Evolutionary conservation across 371 early-diverging fungal genomes (phyloP).

Genomic region (Syncephalis plumigaleata): DNA sequence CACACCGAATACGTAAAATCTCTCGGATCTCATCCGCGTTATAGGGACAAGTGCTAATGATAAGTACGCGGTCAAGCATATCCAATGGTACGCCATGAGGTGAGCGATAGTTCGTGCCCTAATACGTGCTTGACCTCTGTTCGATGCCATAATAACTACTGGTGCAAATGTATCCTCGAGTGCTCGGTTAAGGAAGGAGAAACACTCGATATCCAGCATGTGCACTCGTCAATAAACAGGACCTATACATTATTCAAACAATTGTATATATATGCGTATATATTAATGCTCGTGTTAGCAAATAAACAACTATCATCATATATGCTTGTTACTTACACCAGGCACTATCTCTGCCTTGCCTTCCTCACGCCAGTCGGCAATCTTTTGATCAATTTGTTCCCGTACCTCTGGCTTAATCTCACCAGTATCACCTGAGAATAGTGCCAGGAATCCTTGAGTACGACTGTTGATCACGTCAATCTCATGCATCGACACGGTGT

Average conservation of each 20-base stretch:
- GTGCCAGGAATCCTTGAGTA: conserved; percentile 90
- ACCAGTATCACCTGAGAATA: conserved; percentile 94
- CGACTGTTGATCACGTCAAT: conserved; percentile 99
- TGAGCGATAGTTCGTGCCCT: conserved; percentile 84
- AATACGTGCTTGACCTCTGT: conserved; percentile 85
- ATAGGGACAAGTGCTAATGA: conserved; percentile 82
- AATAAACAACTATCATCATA: too few species aligned
- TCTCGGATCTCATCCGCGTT: conserved; percentile 70
- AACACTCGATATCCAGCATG: conserved; percentile 98
- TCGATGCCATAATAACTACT: conserved; percentile 96
- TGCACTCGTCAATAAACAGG: conserved; percentile 97
- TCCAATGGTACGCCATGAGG: conserved; percentile 97
- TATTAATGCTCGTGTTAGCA: neutral
- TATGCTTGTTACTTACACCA: conserved; percentile 43
- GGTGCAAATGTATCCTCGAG: conserved; percentile 92
- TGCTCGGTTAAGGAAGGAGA: conserved; percentile 94
- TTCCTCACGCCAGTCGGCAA: conserved; percentile 97
- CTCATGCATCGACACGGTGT: conserved; percentile 96
- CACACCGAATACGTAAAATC: conserved; percentile 69
- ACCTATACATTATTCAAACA: too few species aligned
- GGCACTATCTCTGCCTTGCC: conserved; percentile 97
- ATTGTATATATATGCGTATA: conserved; percentile 8
- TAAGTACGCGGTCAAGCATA: conserved; percentile 85
- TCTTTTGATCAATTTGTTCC: conserved; percentile 95
- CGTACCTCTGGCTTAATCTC: conserved; percentile 96